Conservation (phyloP, 768 basidiomycete species). For the Boletus sensibilis region DNA sequence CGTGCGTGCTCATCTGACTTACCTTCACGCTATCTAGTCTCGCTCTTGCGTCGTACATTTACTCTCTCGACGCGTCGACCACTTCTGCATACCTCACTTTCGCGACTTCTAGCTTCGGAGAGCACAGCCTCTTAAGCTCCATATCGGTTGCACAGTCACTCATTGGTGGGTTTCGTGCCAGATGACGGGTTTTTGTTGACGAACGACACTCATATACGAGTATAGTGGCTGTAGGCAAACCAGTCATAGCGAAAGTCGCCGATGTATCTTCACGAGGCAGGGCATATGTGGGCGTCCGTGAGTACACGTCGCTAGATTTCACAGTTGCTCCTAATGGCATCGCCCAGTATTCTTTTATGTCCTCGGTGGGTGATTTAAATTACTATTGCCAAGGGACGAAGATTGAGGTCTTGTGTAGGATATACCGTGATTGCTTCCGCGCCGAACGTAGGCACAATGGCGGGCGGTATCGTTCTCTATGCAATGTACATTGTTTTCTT, state of each 20-base stretch:
- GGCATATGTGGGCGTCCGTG: conserved; percentile 57
- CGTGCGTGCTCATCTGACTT: not conserved
- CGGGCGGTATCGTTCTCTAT: conserved; percentile 57
- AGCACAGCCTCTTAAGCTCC: conserved; percentile 54
- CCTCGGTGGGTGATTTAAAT: conserved; percentile 41
- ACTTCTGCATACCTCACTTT: conserved; percentile 64
- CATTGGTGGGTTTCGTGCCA: conserved; percentile 42
- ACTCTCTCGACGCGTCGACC: conserved; percentile 70
- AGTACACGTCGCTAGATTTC: conserved; percentile 27
- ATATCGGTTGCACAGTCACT: conserved; percentile 55
- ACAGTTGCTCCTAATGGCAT: not conserved
- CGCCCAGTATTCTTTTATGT: conserved; percentile 56
- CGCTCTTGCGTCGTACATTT: conserved; percentile 71
- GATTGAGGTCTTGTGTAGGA: conserved; percentile 26
- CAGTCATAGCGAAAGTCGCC: conserved; percentile 70
- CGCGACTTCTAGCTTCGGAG: conserved; percentile 51
- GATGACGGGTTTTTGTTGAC: conserved; percentile 10
- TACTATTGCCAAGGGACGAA: not conserved
- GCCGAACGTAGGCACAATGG: conserved; percentile 43
- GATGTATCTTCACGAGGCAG: conserved; percentile 68
- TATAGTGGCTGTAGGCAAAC: conserved; percentile 54
- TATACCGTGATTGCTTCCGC: conserved; percentile 56
- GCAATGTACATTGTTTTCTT: conserved; percentile 41
- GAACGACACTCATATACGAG: not conserved
- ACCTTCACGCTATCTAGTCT: conserved; percentile 35